A percentile compares a stretch with the other conserved stretches of the same genome.
These are phyloP conservation scores for Porcisia deanei DNA, from an alignment of 208 protist genomes.

Conservation along the genomic window DNA sequence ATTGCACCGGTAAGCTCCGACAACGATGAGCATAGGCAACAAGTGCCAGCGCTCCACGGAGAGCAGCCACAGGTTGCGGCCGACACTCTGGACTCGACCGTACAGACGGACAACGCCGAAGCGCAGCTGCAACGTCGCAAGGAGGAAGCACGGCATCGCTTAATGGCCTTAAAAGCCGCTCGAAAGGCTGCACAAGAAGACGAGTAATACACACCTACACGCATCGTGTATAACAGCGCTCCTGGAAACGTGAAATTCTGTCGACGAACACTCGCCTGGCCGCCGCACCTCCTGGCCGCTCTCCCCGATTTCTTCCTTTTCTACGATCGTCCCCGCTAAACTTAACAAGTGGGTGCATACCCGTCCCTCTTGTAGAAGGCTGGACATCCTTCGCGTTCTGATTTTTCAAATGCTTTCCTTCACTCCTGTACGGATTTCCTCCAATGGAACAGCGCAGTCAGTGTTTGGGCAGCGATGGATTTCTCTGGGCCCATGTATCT, in stretches of 20 bases:
- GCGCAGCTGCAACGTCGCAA: slow-evolving; percentile 46
- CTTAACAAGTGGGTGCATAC: no score
- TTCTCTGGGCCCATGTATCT: no score
- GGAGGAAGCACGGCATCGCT: slow-evolving; percentile 48
- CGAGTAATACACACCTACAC: background rate
- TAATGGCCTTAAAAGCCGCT: slow-evolving; percentile 51
- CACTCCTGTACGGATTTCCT: background rate
- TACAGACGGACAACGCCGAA: slow-evolving; percentile 6
- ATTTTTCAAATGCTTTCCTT: no score
- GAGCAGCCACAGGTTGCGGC: background rate
- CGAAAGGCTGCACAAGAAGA: slow-evolving; percentile 12
- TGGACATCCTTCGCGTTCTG: no score
- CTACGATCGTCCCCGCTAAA: background rate
- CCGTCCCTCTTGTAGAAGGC: no score
- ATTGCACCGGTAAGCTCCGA: background rate
- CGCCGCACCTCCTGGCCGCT: background rate
- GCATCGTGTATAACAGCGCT: background rate
- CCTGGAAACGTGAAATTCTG: background rate
- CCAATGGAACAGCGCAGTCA: background rate
- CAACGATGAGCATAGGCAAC: background rate
- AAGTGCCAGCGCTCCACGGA: background rate
- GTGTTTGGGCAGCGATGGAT: no score
- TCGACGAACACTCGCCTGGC: background rate
- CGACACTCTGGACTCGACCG: background rate
- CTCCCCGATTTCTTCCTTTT: background rate